Evolutionary conservation across 2,329 filamentous ascomycete genomes (phyloP), one percentile per base, ranked within the genome.

Genomic region (Beauveria sp.): DNA sequence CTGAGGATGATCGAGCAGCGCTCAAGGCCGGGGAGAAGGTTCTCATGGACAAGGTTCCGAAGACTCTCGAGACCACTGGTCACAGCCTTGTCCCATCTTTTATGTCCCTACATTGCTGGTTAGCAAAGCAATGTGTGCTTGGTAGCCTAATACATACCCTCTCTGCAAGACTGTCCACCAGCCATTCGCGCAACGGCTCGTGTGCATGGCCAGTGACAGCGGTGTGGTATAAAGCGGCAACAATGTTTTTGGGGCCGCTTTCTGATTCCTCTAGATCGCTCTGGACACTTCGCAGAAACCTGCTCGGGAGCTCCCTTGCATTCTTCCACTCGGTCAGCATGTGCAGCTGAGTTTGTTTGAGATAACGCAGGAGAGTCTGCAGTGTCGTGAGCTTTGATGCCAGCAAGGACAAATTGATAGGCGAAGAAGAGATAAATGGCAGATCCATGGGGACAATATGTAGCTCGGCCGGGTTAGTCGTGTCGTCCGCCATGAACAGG

Each of bases 71-170:
- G 87, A 1, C 92, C 91, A 4, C 85, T 84, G 2, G 84, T 81
- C 2, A 96, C 89, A 6, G 90, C 88, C 69, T 93, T 96, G 64
- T 97, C 92, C 94, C 94, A 99, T 54, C 94, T 82, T 74, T 96
- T 97, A 68, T 96, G 90, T 0, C 92, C 92, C 88, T 94, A 55
- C 22, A 20, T 28, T 44, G 61, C 64, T 56, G 57, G 46, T 54
- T 48, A 46, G 55, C 10, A 24, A 40, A 7, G 22, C 24, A 55
- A 26, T 1, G 57, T 40, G 24, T 3, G 20, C 18, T 10, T 41
- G 30, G 10, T 24, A 10, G n/a, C 1, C 34, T 28, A 12, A 26
- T 20, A 72, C 83, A 69, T 78, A 92, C 90, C 64, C 90, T 80
- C 70, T 96, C 91, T 8, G 86, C 84, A 34, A 97, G 76, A 65